A percentile compares a stretch with the other conserved stretches of the same genome.
phyloP scores from a whole-genome alignment of 495 filamentous ascomycete genomes.

The Hypoxylon rickii region DNA sequence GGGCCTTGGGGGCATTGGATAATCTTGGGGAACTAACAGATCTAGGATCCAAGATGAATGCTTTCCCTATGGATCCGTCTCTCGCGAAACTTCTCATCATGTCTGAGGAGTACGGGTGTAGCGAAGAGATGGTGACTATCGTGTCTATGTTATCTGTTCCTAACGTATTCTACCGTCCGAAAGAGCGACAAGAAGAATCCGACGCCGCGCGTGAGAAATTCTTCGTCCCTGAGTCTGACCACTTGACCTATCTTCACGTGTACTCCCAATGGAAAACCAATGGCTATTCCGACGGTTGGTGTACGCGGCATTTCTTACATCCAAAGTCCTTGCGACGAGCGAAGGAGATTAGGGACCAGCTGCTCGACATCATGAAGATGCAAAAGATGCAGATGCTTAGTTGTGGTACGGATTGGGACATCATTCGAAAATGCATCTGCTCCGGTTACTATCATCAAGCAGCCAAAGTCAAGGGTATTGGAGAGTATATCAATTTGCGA shows the following conservation, averaged over 20 bases:
- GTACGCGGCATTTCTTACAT: constrained; percentile 88
- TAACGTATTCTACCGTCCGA: constrained; percentile 95
- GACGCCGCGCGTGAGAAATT: constrained; percentile 98
- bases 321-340: constrained; percentile 87
- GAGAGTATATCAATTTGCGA: constrained; percentile 94
- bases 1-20: constrained; percentile 92
- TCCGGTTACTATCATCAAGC: constrained; percentile 98
- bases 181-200: constrained; percentile 95
- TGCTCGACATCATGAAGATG: constrained; percentile 91
- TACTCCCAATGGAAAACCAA: constrained; percentile 96
- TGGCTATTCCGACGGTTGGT: constrained; percentile 90
- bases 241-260: constrained; percentile 93
- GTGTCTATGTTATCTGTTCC: constrained; percentile 98
- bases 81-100: constrained; percentile 94
- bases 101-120: constrained; percentile 82
- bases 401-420: constrained; percentile 96
- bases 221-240: constrained; percentile 96
- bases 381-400: constrained; percentile 87
- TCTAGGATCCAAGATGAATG: constrained; percentile 90
- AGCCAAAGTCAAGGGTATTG: constrained; percentile 94
- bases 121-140: constrained; percentile 97
- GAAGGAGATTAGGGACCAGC: constrained; percentile 91
- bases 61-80: constrained; percentile 95
- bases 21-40: constrained; percentile 91
- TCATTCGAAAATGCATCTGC: constrained; percentile 95